Evolutionary conservation across 2,329 filamentous ascomycete genomes (phyloP).

Genomic region (Cladosporium colombiae): DNA sequence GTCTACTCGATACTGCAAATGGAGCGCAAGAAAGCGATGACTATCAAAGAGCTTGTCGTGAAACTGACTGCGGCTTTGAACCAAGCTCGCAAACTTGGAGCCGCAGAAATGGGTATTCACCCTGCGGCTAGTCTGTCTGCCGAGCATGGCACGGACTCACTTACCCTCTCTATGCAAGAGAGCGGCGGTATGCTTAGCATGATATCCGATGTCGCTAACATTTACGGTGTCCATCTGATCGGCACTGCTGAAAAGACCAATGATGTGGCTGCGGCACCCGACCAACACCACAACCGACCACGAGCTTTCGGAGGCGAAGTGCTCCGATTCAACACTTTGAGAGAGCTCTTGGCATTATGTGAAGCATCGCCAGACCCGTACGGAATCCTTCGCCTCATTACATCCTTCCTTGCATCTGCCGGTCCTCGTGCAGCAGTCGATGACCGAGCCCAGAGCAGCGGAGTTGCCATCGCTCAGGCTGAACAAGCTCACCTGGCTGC

Average conservation of each 20-base stretch:
- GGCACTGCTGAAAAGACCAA: neutral
- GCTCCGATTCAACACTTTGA: constrained; percentile 82
- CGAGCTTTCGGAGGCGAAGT: constrained; percentile 70
- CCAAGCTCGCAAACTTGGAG: constrained; percentile 86
- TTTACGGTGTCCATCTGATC: constrained; percentile 31
- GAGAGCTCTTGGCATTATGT: constrained; percentile 88
- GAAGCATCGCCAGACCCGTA: constrained; percentile 91
- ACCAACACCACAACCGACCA: neutral
- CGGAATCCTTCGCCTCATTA: constrained; percentile 84
- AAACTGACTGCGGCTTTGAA: constrained; percentile 82
- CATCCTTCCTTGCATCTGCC: constrained; percentile 77
- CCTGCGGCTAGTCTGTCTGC: constrained; percentile 84
- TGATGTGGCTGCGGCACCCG: neutral
- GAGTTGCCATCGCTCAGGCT: constrained; percentile 72
- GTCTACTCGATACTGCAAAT: constrained; percentile 78
- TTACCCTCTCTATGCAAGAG: constrained; percentile 26
- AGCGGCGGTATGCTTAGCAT: constrained; percentile 31
- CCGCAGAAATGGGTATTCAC: constrained; percentile 94
- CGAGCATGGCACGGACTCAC: constrained; percentile 50
- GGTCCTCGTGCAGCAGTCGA: constrained; percentile 56
- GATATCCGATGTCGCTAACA: constrained; percentile 28
- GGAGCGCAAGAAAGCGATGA: constrained; percentile 86
- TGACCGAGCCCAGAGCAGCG: constrained; percentile 35
- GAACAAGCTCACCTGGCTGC: constrained; percentile 83
- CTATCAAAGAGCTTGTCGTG: constrained; percentile 81